Evolutionary conservation across 441 rosid genomes (phyloP), one percentile per base, ranked within the genome.

Genomic region (Cnidoscolus chayamansa): DNA sequence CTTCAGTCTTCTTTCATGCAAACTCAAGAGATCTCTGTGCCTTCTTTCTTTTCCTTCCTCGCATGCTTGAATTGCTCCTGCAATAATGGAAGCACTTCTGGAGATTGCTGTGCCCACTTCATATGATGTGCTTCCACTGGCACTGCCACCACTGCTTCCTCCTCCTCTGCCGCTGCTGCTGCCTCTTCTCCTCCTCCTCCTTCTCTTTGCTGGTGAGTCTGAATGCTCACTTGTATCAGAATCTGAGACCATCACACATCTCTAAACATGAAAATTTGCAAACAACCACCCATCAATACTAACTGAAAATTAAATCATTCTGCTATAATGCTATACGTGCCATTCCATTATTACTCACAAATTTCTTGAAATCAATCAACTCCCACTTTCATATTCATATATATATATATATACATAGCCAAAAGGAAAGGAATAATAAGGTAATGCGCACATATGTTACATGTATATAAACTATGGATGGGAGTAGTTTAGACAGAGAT

Each of bases 211-310:
- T 49, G 91, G 86, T 31, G 97, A 83, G 84, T 87, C 88, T 74
- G 92, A 84, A 71, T 87, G 76, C 86, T 87, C 97, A 78, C 87
- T 89, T 32, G 92, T 83, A 81, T 88, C 96, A 74, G 90, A 86
- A 76, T 87, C 93, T 83, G 91, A 86, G 80, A 35, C 83, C 78
- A 77, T 78, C 85, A 79, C 77, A 84, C 79, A 74, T 79, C 89
- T 87, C 83, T 84, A 76, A 55, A 59, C 82, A 81, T 84, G 71
- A 75, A 78, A 73, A 69, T 68, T 50, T 61, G 60, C 66, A n/a
- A 35, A 7, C 20, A 61, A 35, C 35, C 15, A 56, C 10, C 30
- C 10, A 56, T 19, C 11, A 19, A 19, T 3, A 43, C 49, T 45
- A n/a, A 47, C 68, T 19, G 17, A 20, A 47, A 62, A 37, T n/a